Evolutionary conservation across 2,329 filamentous ascomycete species (phyloP).

Genomic region (Penicillium sp.): DNA sequence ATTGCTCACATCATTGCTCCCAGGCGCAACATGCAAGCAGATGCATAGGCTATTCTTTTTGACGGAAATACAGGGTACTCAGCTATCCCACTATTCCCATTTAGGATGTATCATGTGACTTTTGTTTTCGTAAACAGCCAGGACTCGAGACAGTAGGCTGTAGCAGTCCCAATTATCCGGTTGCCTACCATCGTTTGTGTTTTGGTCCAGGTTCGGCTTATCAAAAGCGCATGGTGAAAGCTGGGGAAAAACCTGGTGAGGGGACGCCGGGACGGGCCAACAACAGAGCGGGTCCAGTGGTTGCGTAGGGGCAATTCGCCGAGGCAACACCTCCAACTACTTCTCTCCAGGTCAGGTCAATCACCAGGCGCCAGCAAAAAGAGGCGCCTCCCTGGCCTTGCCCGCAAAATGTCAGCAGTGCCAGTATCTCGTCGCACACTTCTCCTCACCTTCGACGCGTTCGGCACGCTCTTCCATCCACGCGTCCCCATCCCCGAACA

Average conservation of each 20-base stretch:
- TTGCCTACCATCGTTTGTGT: too few relatives aligned
- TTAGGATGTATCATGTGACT: too few relatives aligned
- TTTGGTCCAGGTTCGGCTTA: too few relatives aligned
- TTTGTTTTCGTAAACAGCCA: too few relatives aligned
- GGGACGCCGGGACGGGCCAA: neutral
- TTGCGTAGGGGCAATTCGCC: neutral
- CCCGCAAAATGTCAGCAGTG: neutral
- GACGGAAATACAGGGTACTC: too few relatives aligned
- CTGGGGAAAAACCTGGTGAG: neutral
- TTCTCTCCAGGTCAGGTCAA: neutral
- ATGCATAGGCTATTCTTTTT: too few relatives aligned
- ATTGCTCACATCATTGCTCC: too few relatives aligned
- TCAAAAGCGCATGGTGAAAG: neutral
- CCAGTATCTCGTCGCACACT: constrained; percentile 24
- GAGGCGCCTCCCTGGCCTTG: neutral
- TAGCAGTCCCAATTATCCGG: too few relatives aligned
- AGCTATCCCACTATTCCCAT: too few relatives aligned
- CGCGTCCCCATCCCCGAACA: constrained; percentile 38
- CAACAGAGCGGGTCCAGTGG: neutral
- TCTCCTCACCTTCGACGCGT: constrained; percentile 46
- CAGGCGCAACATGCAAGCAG: too few relatives aligned
- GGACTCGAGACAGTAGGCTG: too few relatives aligned
- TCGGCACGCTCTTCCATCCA: constrained; percentile 45
- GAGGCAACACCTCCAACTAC: neutral
- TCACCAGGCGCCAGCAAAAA: neutral